Base-by-base conservation (phyloP, 306 rosid species). In the Rosa chinensis region DNA sequence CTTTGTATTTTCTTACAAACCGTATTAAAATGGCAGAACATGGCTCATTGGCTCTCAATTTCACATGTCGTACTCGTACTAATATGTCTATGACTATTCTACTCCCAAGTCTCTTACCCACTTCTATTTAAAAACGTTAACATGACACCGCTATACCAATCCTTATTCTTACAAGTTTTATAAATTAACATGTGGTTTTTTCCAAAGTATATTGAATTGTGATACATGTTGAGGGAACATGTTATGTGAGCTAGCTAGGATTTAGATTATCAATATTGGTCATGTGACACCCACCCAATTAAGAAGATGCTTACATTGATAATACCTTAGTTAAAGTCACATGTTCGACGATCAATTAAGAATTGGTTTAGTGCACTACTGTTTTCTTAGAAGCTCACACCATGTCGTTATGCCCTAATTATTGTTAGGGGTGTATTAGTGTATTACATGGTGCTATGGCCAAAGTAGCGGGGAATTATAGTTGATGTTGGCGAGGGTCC, bases 41-140 rank as follows among this genome's bases (percentile, higher is more conserved):
- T 72, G 84, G 79, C 68, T 77, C 52, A 66, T 72, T 72, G 87
- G 73, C 68, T 77, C 68, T 77, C 73, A 77, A 80, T 61, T 78
- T 56, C 68, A 47, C 78, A 66, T 66, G 66, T 64, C 79, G 45
- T 43, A 42, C 74, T 35, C 70, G 76, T 43, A 49, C 74, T 32
- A 25, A 5, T 5, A 32, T 64, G n/a, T 70, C 6, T 47, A 10
- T 52, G 16, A 20, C 43, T 71, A 42, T 45, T 70, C n/a, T 25
- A 18, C 35, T 13, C 25, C n/a, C 49, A 40, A 10, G 37, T 32
- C 64, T 58, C 64, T 75, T 20, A 5, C 37, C 78, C 21, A 18
- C 21, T 64, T 66, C 4, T 6, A 45, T 32, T 59, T 79, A 53
- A 59, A 39, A 80, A 2, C 37, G 37, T 32, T 32, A 32, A 70